Base-by-base conservation (phyloP, 164 flowering plant genomes). In the Kingdonia uniflora region DNA sequence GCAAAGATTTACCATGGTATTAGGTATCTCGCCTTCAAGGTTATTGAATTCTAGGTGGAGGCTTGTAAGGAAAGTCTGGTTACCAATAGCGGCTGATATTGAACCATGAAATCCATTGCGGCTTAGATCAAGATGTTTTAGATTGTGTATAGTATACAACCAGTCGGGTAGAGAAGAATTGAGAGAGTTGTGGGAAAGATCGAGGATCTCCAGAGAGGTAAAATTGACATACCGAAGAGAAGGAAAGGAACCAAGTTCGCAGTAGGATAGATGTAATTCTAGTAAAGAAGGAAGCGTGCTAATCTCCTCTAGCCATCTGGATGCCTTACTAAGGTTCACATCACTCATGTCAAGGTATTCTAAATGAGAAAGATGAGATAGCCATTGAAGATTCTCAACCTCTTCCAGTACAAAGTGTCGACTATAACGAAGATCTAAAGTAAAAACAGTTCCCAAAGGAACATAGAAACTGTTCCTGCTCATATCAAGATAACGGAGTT, bases 151-250 rank as follows among this genome's bases (percentile, higher is more conserved):
- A 4, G 17, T 43, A 5, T 14, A 47, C 24, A 57, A 14, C 35
- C 52, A 25, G 17, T 14, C 12, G 2, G 68, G 55, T 22, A 59
- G 21, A 3, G 46, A 7, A 11, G 51, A 33, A 11, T 42, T 11
- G 2, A 59, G 35, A 14, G 5, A 11, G 20, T 55, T 59, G 14
- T 0, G 2, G 10, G 47, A 15, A 7, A 56, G 51, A 15, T 44
- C 52, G 21, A 63, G 56, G 1, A 56, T 40, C 6, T 15, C 22
- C 17, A 64, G 62, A 39, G 67, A 57, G 0, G 67, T 64, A 16
- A 58, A 47, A 39, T 64, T 61, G n/a, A 19, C 12, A 16, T 19
- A 19, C 1, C 48, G 19, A 17, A 41, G 38, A 5, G 49, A 19
- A n/a, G 38, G 65, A 24, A 21, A 21, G 40, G 23, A 13, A 12